These are phyloP conservation scores for Xylariales sp. DNA, from an alignment of 2,329 filamentous ascomycete species.

Conservation along the genomic window DNA sequence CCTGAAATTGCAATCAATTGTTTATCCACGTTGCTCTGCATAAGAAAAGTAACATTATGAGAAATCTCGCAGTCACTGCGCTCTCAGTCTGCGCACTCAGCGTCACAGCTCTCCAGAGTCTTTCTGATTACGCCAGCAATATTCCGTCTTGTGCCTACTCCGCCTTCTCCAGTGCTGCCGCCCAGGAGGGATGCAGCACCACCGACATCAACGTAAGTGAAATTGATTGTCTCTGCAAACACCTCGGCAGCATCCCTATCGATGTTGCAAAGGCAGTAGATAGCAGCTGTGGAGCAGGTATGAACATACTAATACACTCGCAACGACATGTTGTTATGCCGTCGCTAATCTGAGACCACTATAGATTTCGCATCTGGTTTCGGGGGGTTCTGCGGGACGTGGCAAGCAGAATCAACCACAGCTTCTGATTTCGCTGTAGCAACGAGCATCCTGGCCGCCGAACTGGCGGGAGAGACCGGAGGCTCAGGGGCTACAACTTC, in stretches of 20 bases:
- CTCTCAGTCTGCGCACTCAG: neutral
- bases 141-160: neutral
- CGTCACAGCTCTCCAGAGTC: neutral
- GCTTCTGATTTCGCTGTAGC: neutral
- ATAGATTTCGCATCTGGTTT: neutral
- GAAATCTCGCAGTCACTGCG: too few relatives aligned
- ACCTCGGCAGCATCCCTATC: neutral
- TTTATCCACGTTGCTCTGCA: too few relatives aligned
- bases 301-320: too few relatives aligned
- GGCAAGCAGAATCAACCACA: neutral
- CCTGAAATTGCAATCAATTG: too few relatives aligned
- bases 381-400: neutral
- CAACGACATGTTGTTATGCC: too few relatives aligned
- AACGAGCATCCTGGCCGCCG: neutral
- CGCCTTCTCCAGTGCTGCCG: neutral
- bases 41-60: too few relatives aligned
- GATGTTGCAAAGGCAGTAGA: neutral
- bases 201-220: neutral
- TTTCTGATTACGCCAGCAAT: neutral
- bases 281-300: neutral
- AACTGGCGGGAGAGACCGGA: neutral
- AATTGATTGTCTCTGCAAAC: neutral
- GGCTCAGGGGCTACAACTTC: too few relatives aligned
- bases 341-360: too few relatives aligned
- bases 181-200: constrained; percentile 4